A percentile compares a stretch with the other conserved stretches of the same genome.
These are phyloP conservation scores for Marasmius oreades DNA, from an alignment of 1,284 basidiomycete genomes.

Conservation along the genomic window DNA sequence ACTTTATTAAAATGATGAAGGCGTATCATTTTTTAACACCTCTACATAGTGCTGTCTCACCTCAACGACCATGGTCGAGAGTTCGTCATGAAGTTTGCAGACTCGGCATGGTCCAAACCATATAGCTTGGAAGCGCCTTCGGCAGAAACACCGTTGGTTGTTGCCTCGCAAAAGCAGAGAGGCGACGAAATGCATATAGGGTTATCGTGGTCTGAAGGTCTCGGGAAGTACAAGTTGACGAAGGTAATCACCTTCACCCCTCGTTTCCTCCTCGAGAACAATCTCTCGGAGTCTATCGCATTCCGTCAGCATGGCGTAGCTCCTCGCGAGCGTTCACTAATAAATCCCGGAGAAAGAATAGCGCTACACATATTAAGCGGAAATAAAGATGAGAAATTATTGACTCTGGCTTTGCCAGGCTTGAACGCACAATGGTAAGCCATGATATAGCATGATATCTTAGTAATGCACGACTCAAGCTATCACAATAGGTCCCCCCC, in stretches of 20 bases:
- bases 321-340: slow-evolving; percentile 63
- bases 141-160: slow-evolving; percentile 83
- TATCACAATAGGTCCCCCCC: slow-evolving; percentile 76
- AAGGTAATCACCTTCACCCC: slow-evolving; percentile 94
- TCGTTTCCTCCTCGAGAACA: slow-evolving; percentile 89
- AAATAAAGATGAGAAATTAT: slow-evolving; percentile 58
- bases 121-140: slow-evolving; percentile 89
- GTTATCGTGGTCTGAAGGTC: slow-evolving; percentile 89
- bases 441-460: not conserved
- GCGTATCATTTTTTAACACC: slow-evolving; percentile 33
- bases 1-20: slow-evolving; percentile 12
- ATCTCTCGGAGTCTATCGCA: slow-evolving; percentile 64
- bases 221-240: slow-evolving; percentile 94
- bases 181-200: slow-evolving; percentile 86
- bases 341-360: slow-evolving; percentile 67
- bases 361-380: slow-evolving; percentile 71
- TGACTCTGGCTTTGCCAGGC: slow-evolving; percentile 85
- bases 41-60: slow-evolving; percentile 80
- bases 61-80: slow-evolving; percentile 80
- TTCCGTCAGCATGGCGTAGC: slow-evolving; percentile 84
- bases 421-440: slow-evolving; percentile 80
- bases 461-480: slow-evolving; percentile 7
- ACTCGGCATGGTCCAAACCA: slow-evolving; percentile 92
- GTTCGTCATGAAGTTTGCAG: slow-evolving; percentile 80
- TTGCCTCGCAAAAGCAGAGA: slow-evolving; percentile 65